phyloP scores from a whole-genome alignment of 176 grass and related monocot species.

The Paspalum vaginatum region DNA sequence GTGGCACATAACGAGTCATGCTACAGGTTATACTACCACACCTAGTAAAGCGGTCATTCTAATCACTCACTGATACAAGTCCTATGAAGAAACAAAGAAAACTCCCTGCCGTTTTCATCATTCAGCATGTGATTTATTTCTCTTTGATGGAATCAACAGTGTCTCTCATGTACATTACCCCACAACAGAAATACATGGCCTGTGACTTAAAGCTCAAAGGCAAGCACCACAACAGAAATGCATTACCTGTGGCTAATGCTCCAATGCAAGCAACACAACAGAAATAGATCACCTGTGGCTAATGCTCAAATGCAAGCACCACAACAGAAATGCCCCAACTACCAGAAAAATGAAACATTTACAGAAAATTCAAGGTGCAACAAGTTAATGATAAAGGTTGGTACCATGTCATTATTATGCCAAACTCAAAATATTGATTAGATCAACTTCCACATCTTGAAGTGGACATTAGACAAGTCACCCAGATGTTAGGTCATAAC shows the following conservation, averaged over 20 bases:
- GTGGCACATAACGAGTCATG: background rate
- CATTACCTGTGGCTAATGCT: background rate
- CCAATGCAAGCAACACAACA: no score
- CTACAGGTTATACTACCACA: background rate
- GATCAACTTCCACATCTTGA: background rate
- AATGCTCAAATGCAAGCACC: background rate
- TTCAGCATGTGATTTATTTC: background rate
- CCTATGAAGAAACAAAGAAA: background rate
- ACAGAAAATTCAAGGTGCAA: slow-evolving; percentile 5
- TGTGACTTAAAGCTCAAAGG: background rate
- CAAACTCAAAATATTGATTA: slow-evolving; percentile 6
- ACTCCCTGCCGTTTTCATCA: slow-evolving; percentile 4
- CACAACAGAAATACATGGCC: no score
- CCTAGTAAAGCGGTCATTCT: background rate
- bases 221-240: background rate
- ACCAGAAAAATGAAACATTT: background rate
- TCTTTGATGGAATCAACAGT: background rate
- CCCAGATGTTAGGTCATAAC: background rate
- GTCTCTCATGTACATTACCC: background rate
- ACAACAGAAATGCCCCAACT: background rate
- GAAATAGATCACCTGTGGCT: background rate
- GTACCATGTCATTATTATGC: background rate
- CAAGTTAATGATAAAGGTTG: background rate
- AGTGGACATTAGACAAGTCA: background rate
- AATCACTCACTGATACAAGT: no score